Conservation (phyloP, 768 basidiomycete species). For the Pulveroboletus sp. region DNA sequence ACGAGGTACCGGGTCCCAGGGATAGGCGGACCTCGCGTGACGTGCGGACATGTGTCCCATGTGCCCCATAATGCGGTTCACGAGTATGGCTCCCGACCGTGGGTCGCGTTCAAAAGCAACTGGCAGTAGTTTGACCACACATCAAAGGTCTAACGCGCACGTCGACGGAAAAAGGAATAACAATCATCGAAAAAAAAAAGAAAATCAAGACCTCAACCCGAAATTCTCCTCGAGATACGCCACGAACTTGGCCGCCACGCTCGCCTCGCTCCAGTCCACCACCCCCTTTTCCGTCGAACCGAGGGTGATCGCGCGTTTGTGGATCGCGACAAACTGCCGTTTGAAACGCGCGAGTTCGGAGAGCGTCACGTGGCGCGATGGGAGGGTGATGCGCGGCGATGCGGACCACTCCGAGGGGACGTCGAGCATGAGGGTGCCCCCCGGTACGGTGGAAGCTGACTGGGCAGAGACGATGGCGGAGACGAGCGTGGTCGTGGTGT, state of each 20-base stretch:
- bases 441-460: conserved; percentile 41
- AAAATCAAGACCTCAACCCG: conserved; percentile 32
- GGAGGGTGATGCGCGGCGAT: conserved; percentile 53
- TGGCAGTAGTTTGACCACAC: too few species aligned
- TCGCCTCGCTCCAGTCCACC: conserved; percentile 74
- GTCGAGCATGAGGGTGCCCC: conserved; percentile 38
- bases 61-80: too few species aligned
- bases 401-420: conserved; percentile 35
- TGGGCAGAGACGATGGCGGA: conserved; percentile 67
- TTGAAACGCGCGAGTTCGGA: conserved; percentile 87
- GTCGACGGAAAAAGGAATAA: too few species aligned
- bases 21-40: too few species aligned
- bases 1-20: too few species aligned
- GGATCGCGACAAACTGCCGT: conserved; percentile 85
- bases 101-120: too few species aligned
- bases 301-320: conserved; percentile 84
- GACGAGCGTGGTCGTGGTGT: conserved; percentile 66
- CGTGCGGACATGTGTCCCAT: too few species aligned
- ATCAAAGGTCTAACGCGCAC: too few species aligned
- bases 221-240: conserved; percentile 69
- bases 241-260: conserved; percentile 66
- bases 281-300: conserved; percentile 73
- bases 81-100: too few species aligned
- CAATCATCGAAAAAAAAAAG: neutral
- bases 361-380: conserved; percentile 69